These are phyloP conservation scores for Camelina sativa DNA, from an alignment of 345 rosid genomes.

Conservation along the genomic window DNA sequence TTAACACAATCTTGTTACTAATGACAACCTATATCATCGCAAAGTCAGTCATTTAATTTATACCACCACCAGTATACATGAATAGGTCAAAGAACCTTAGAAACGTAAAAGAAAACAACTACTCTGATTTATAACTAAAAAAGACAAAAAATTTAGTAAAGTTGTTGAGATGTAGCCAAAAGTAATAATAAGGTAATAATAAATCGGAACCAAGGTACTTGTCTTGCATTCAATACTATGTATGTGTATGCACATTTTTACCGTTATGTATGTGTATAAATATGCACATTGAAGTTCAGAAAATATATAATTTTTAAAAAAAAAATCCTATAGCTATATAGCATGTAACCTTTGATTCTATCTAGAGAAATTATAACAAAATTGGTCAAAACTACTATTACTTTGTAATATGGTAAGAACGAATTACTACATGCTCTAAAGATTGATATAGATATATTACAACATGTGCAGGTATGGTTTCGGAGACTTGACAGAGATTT, in stretches of 20 bases:
- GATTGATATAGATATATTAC: neutral
- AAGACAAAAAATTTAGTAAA: slow-evolving; percentile 1
- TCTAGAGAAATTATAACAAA: neutral
- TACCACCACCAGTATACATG: neutral
- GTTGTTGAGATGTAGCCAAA: slow-evolving; percentile 31
- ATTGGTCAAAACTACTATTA: neutral
- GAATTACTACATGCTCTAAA: neutral
- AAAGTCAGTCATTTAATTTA: neutral
- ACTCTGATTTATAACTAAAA: slow-evolving; percentile 9
- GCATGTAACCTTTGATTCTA: slow-evolving; percentile 3
- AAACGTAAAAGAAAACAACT: slow-evolving; percentile 3
- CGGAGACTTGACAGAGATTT: slow-evolving; percentile 36
- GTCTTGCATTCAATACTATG: slow-evolving; percentile 35
- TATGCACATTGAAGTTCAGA: neutral
- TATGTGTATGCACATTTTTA: neutral
- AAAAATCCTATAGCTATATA: neutral
- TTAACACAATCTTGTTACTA: neutral
- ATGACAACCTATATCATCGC: neutral
- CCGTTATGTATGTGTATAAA: neutral
- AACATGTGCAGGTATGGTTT: slow-evolving; percentile 15
- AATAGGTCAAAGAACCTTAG: neutral
- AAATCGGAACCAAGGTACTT: slow-evolving; percentile 35
- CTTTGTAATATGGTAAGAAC: neutral
- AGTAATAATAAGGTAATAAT: slow-evolving; percentile 64
- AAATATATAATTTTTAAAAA: no score